A percentile compares a stretch with the other conserved stretches of the same genome.
Conservation (phyloP, 1,284 basidiomycete genomes). For the Austroboletus olivaceoglutinosus region DNA sequence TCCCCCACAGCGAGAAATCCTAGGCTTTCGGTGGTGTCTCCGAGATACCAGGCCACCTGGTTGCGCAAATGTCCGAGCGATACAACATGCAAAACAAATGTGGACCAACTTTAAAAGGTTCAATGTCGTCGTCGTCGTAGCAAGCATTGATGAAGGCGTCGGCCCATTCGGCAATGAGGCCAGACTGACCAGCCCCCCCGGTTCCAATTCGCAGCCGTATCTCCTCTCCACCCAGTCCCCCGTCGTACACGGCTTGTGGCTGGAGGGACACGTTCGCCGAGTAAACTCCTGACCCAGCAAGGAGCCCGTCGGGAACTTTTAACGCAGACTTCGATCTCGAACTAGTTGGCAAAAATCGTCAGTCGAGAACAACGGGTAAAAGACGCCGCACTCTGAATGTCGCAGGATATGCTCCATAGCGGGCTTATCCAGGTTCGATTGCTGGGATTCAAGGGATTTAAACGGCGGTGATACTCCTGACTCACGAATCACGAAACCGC, state of each 20-base stretch:
- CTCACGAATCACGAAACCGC: too few relatives aligned
- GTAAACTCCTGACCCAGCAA: conserved; percentile 4
- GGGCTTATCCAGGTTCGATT: not conserved
- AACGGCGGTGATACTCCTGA: not conserved
- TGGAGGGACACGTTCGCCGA: conserved; percentile 7
- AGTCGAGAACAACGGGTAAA: not conserved
- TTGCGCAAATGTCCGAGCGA: not conserved
- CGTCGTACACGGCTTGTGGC: conserved; percentile 20
- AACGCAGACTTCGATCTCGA: not conserved
- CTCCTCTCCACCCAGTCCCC: conserved; percentile 7
- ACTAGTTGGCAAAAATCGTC: conserved; percentile 9
- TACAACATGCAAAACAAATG: not conserved
- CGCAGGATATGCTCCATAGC: conserved; percentile 6
- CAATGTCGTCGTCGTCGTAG: conserved; percentile 20
- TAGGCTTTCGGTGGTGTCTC: conserved; percentile 49
- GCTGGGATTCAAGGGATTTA: not conserved
- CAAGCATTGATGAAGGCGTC: conserved; percentile 43
- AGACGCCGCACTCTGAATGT: conserved; percentile 3
- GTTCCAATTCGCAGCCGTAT: conserved; percentile 45
- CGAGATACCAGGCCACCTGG: conserved; percentile 50
- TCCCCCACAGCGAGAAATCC: conserved; percentile 36
- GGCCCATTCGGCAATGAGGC: conserved; percentile 45
- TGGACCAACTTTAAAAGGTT: conserved; percentile 38
- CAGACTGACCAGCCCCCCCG: conserved; percentile 50
- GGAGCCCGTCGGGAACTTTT: conserved; percentile 1